Percentiles rank a stretch among this genome's conserved stretches.
These are phyloP conservation scores for Coprinopsis strossmayeri DNA, from an alignment of 768 basidiomycete species.

Conservation along the genomic window DNA sequence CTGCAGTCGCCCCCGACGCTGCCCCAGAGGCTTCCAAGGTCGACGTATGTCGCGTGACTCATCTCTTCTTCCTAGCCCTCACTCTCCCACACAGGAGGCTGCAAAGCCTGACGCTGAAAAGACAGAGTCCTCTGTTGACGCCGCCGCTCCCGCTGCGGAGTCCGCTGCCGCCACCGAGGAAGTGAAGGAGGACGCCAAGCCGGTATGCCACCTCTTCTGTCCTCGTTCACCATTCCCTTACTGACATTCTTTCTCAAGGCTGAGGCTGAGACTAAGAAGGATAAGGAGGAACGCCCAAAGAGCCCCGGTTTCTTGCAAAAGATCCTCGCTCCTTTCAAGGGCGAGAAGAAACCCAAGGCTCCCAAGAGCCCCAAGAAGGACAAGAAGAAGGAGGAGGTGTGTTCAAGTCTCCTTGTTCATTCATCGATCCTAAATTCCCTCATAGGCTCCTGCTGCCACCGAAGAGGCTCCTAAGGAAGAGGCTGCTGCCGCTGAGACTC, in stretches of 20 bases:
- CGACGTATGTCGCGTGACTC: constrained; percentile 19
- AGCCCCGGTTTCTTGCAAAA: constrained; percentile 73
- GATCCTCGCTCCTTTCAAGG: constrained; percentile 76
- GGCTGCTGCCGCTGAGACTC: constrained; percentile 31
- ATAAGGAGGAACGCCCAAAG: constrained; percentile 75
- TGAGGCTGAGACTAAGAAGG: constrained; percentile 55
- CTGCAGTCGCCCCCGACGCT: constrained; percentile 26
- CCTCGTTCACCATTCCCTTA: too few species aligned
- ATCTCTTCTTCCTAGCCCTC: neutral
- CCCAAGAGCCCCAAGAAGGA: constrained; percentile 78
- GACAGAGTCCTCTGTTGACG: constrained; percentile 17
- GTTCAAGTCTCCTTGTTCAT: constrained; percentile 11
- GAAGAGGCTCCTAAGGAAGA: constrained; percentile 42
- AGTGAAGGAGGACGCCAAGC: constrained; percentile 35
- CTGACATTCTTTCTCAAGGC: constrained; percentile 6
- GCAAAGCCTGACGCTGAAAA: constrained; percentile 22
- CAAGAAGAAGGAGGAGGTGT: constrained; percentile 73
- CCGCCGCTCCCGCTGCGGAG: constrained; percentile 16
- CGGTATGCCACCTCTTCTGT: too few species aligned
- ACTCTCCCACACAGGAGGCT: constrained; percentile 9
- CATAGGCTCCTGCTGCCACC: constrained; percentile 27
- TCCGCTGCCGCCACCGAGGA: constrained; percentile 23
- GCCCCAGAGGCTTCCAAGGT: constrained; percentile 21
- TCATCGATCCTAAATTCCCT: constrained; percentile 7
- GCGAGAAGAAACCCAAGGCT: constrained; percentile 58